These are phyloP conservation scores for Penicillium paradoxum DNA, from an alignment of 495 filamentous ascomycete species.

Conservation along the genomic window DNA sequence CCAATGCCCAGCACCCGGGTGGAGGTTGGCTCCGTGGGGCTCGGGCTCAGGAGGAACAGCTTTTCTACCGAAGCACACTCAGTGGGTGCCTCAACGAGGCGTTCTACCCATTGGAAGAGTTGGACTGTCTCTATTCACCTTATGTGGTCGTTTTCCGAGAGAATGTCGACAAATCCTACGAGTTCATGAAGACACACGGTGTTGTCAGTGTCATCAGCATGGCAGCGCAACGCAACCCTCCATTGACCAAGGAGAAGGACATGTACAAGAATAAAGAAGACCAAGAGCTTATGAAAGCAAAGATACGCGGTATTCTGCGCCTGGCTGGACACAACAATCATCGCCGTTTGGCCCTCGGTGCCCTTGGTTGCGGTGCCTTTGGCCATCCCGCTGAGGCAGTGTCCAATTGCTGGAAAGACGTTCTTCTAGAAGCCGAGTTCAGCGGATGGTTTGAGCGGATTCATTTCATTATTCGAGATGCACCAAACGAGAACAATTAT, in stretches of 20 bases:
- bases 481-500: conserved; percentile 41
- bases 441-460: conserved; percentile 38
- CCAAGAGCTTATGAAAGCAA: conserved; percentile 47
- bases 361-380: conserved; percentile 64
- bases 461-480: conserved; percentile 30
- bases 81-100: conserved; percentile 43
- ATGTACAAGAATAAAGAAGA: conserved; percentile 34
- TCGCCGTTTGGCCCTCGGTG: conserved; percentile 55
- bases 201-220: conserved; percentile 55
- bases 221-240: conserved; percentile 48
- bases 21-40: conserved; percentile 54
- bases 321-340: conserved; percentile 49
- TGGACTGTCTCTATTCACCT: conserved; percentile 55
- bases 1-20: conserved; percentile 46
- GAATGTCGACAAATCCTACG: conserved; percentile 34
- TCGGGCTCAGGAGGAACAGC: conserved; percentile 58
- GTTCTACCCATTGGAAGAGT: conserved; percentile 53
- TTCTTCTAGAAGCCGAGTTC: conserved; percentile 52
- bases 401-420: conserved; percentile 55
- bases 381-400: conserved; percentile 56
- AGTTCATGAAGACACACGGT: conserved; percentile 24
- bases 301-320: conserved; percentile 55
- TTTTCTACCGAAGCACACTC: conserved; percentile 62
- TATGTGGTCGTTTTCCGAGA: conserved; percentile 52
- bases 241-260: conserved; percentile 22